These are phyloP conservation scores for Annulohypoxylon truncatum DNA, from an alignment of 2,329 filamentous ascomycete species.

Conservation along the genomic window DNA sequence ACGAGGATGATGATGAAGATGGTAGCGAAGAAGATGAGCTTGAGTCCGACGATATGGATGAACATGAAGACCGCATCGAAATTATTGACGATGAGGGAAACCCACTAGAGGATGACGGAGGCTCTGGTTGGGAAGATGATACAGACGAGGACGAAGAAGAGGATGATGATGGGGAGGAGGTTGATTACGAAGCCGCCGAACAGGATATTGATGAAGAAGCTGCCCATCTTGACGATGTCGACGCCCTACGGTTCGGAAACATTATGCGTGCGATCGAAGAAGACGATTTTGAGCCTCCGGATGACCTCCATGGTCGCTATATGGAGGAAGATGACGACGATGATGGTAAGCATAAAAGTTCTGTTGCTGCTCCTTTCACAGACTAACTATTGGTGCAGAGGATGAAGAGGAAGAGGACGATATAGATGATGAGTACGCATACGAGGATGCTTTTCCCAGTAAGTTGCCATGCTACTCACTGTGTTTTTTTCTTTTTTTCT, in stretches of 20 bases:
- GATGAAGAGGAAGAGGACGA: slow-evolving; percentile 75
- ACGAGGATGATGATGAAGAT: slow-evolving; percentile 70
- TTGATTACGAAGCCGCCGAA: slow-evolving; percentile 65
- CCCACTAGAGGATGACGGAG: slow-evolving; percentile 68
- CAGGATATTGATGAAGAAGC: slow-evolving; percentile 68
- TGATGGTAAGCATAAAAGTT: slow-evolving; percentile 58
- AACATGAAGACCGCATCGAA: slow-evolving; percentile 64
- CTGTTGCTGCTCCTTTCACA: slow-evolving; percentile 45
- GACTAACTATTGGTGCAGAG: slow-evolving; percentile 50
- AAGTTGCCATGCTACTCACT: slow-evolving; percentile 49
- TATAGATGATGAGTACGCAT: slow-evolving; percentile 74
- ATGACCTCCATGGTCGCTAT: slow-evolving; percentile 66
- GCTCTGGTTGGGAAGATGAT: slow-evolving; percentile 71
- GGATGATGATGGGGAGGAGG: slow-evolving; percentile 65
- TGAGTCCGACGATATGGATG: slow-evolving; percentile 70
- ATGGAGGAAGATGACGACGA: slow-evolving; percentile 68
- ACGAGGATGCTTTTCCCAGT: slow-evolving; percentile 70
- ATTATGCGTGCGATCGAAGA: slow-evolving; percentile 68
- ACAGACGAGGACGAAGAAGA: slow-evolving; percentile 67
- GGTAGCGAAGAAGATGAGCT: slow-evolving; percentile 69
- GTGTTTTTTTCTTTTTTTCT: no score
- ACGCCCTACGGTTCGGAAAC: slow-evolving; percentile 58
- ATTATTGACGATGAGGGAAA: slow-evolving; percentile 74
- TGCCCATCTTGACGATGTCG: slow-evolving; percentile 59
- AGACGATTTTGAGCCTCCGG: slow-evolving; percentile 64